Percentiles rank a stretch among this genome's conserved stretches.
Evolutionary conservation across 2,329 filamentous ascomycete species (phyloP).

Genomic region (Aspergillus sp.): DNA sequence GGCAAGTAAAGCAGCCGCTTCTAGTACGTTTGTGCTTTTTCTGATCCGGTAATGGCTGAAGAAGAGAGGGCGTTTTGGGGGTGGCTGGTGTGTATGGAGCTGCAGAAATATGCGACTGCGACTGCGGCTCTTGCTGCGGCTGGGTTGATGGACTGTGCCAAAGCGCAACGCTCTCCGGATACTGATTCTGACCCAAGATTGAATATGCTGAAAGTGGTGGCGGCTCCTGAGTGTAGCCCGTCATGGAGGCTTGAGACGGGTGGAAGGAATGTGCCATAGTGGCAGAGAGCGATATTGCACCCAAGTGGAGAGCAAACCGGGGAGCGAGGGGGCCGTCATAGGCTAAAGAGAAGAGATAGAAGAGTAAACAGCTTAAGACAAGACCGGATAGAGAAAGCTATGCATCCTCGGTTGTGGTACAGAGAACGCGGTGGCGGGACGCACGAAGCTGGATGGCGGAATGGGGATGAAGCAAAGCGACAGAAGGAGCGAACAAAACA

Average conservation of each 20-base stretch:
- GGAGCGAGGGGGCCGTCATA: slow-evolving; percentile 16
- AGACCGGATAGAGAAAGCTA: slow-evolving; percentile 4
- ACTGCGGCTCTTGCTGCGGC: slow-evolving; percentile 5
- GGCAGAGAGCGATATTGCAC: slow-evolving; percentile 18
- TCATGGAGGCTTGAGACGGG: slow-evolving; percentile 30
- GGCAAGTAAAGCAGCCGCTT: slow-evolving; percentile 91
- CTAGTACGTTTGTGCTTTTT: slow-evolving; percentile 92
- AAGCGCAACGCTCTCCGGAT: slow-evolving; percentile 44
- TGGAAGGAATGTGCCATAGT: slow-evolving; percentile 33
- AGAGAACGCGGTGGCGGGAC: slow-evolving; percentile 1
- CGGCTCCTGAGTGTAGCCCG: slow-evolving; percentile 25
- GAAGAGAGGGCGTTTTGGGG: slow-evolving; percentile 31
- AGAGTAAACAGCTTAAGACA: neutral
- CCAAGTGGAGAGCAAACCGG: slow-evolving; percentile 13
- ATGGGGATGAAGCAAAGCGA: neutral
- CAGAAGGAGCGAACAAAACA: slow-evolving; percentile 16
- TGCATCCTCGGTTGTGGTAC: slow-evolving; percentile 2
- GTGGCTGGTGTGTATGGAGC: slow-evolving; percentile 21
- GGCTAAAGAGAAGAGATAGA: slow-evolving; percentile 11
- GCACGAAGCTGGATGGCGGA: neutral
- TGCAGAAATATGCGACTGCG: slow-evolving; percentile 15
- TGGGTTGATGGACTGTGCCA: slow-evolving; percentile 40
- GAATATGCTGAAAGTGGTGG: slow-evolving; percentile 32
- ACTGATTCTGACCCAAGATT: slow-evolving; percentile 35
- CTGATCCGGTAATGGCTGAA: slow-evolving; percentile 55